These are phyloP conservation scores for Eragrostis curvula DNA, from an alignment of 176 grass and related monocot genomes.

Conservation along the genomic window DNA sequence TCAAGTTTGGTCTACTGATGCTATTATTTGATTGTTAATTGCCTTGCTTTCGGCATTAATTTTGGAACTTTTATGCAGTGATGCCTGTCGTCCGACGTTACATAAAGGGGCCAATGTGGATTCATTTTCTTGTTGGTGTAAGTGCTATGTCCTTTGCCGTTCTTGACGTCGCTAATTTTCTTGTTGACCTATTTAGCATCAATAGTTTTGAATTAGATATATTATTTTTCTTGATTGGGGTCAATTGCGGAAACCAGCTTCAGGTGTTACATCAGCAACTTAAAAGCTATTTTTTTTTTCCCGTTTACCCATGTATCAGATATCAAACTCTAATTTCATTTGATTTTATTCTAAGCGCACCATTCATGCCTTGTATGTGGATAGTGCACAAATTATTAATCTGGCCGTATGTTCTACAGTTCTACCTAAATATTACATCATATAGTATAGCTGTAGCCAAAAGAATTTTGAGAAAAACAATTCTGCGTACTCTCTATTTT, in stretches of 20 bases:
- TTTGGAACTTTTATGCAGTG: constrained; percentile 52
- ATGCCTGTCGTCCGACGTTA: constrained; percentile 80
- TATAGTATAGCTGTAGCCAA: neutral
- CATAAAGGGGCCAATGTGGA: constrained; percentile 91
- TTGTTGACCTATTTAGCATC: neutral
- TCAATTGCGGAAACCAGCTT: neutral
- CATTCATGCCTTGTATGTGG: constrained; percentile 1
- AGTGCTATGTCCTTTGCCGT: constrained; percentile 36
- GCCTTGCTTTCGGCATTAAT: constrained; percentile 27
- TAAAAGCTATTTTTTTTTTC: neutral
- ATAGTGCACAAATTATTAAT: constrained; percentile 18
- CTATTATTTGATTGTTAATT: neutral
- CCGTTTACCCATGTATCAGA: neutral
- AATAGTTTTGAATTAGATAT: constrained; percentile 5
- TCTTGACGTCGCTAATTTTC: neutral
- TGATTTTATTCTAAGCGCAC: neutral
- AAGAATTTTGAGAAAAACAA: neutral
- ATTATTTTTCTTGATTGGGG: neutral
- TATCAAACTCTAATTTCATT: neutral
- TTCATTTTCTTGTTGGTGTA: constrained; percentile 98
- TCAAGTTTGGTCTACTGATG: neutral
- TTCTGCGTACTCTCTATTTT: neutral
- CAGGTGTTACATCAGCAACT: neutral
- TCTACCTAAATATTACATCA: neutral
- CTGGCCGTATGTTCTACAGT: neutral